Base-by-base conservation (phyloP, 192 early-diverging fungal genomes). In the Coemansia sp. region DNA sequence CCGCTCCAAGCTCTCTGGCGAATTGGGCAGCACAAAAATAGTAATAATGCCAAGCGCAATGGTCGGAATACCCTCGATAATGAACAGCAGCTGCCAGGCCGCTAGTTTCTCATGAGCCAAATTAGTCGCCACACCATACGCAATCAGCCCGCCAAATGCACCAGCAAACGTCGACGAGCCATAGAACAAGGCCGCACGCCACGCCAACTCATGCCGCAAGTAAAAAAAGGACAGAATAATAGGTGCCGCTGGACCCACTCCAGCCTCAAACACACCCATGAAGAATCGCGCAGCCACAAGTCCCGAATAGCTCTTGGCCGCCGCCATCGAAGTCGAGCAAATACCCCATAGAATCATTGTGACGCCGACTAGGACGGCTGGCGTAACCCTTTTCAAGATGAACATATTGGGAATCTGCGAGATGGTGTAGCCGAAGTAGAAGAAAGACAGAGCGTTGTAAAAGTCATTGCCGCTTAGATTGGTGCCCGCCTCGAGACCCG, bases 351-450 rank as follows among this genome's bases (percentile, higher is more conserved):
- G 49, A n/a, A 89, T 22, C 87, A 88, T 89, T 10, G 89, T 85
- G 0, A 86, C 62, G 20, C 85, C 86, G 24, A 91, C 76, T 85
- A 92, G 90, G 2, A 79, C 56, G 2, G 84, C 31, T 12, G 92
- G 84, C n/a, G 82, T 82, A 40, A 89, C 68, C 6, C 79, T 84
- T 19, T 90, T 90, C 54, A 94, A 68, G 15, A 92, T 72, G 54
- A 91, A 79, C 83, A 93, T 95, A 43, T 89, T 89, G 6, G 92
- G 93, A 8, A 94, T 79, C 72, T 94, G 91, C 60, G 89, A 93
- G 35, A 92, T 54, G 42, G 90, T 87, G 75, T 93, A 90, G 5
- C 73, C 78, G 60, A 85, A 60, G 35, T 81, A 85, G 76, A 86
- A 86, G 45, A 82, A 65, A 35, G 76, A 82, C 32, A 85, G 74